Evolutionary conservation across 305 asterid genomes (phyloP).

Genomic region (Ajuga reptans): DNA sequence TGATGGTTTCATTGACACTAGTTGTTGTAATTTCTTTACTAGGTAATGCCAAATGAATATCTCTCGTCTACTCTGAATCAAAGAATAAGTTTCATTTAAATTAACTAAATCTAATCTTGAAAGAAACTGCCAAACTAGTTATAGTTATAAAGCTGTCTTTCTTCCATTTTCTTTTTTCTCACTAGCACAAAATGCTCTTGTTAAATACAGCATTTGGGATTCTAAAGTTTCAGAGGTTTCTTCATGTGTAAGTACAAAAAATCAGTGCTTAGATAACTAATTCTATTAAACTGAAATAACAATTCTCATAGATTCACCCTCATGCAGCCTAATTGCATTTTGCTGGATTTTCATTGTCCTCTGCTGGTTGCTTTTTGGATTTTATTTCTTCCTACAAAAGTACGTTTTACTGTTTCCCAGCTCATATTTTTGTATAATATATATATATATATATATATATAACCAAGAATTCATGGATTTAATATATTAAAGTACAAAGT

Average conservation of each 20-base stretch:
- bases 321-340: slow-evolving; percentile 46
- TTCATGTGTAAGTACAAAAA: slow-evolving; percentile 41
- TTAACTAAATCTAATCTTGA: not conserved
- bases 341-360: slow-evolving; percentile 62
- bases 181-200: slow-evolving; percentile 17
- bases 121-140: not conserved
- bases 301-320: slow-evolving; percentile 18
- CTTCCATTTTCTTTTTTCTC: not conserved
- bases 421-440: not conserved
- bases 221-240: slow-evolving; percentile 34
- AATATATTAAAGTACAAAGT: not conserved
- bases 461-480: slow-evolving; percentile 8
- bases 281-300: slow-evolving; percentile 1
- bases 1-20: slow-evolving; percentile 39
- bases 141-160: not conserved
- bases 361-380: slow-evolving; percentile 73
- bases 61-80: not conserved
- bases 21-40: slow-evolving; percentile 37
- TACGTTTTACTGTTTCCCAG: slow-evolving; percentile 26
- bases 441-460: not conserved
- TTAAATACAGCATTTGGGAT: slow-evolving; percentile 41
- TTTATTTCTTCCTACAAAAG: slow-evolving; percentile 57
- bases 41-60: slow-evolving; percentile 31
- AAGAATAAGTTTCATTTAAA: not conserved
- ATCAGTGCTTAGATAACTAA: not conserved